These are phyloP conservation scores for Fusarium anthophilum DNA, from an alignment of 2,329 filamentous ascomycete genomes.

Conservation along the genomic window DNA sequence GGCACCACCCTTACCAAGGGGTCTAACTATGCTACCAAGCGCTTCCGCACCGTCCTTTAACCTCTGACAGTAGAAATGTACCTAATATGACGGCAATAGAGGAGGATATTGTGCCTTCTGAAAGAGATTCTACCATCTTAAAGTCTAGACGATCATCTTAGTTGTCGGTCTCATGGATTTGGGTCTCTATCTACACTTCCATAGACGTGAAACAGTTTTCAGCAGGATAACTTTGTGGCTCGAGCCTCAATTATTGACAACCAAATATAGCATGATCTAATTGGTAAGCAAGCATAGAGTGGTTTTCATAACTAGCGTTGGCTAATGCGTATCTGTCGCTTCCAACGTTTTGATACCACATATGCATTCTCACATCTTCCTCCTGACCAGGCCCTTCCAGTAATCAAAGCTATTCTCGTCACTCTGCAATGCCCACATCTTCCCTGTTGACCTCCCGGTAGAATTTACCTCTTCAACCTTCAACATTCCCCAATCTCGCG, in stretches of 20 bases:
- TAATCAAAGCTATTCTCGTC: constrained; percentile 99
- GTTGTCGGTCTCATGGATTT: background rate
- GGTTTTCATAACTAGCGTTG: background rate
- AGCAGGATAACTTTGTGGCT: background rate
- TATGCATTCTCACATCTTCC: constrained; percentile 67
- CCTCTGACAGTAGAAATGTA: background rate
- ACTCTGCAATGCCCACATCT: constrained; percentile 85
- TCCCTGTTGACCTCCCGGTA: constrained; percentile 78
- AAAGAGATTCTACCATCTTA: background rate
- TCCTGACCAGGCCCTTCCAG: constrained; percentile 85
- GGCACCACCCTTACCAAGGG: background rate
- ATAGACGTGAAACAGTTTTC: background rate
- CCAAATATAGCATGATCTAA: background rate
- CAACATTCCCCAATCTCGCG: constrained; percentile 88
- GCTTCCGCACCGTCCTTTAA: background rate
- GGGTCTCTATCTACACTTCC: background rate
- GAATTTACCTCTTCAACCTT: constrained; percentile 83
- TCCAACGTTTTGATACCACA: background rate
- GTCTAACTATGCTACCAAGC: no score
- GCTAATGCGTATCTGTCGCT: no score
- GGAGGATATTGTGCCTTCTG: no score
- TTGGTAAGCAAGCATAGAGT: background rate
- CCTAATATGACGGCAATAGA: accelerated
- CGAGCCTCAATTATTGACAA: background rate
- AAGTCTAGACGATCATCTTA: background rate